A percentile compares a stretch with the other conserved stretches of the same genome.
phyloP scores from a whole-genome alignment of 2,329 filamentous ascomycete genomes.

The Phialemoniopsis sp. region DNA sequence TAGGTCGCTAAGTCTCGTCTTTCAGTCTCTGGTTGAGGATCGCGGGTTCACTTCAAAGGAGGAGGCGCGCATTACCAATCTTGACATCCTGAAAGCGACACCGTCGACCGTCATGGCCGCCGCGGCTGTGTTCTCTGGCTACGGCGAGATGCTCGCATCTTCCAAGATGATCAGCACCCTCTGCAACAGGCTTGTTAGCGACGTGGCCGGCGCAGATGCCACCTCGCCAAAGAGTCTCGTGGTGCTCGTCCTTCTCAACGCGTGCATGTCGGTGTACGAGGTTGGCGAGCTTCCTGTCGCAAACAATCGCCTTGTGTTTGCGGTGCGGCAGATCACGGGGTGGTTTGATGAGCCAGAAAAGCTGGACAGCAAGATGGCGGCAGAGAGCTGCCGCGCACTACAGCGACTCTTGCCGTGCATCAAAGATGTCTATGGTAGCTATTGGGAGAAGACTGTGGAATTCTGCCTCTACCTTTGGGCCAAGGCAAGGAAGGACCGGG shows the following conservation, averaged over 20 bases:
- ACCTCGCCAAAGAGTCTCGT: constrained; percentile 35
- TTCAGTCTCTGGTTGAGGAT: constrained; percentile 40
- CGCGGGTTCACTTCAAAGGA: constrained; percentile 39
- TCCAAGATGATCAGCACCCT: constrained; percentile 48
- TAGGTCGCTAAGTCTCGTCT: constrained; percentile 43
- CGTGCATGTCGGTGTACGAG: constrained; percentile 48
- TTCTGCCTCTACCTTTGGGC: constrained; percentile 57
- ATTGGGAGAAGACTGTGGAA: constrained; percentile 69
- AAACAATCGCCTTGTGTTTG: constrained; percentile 72
- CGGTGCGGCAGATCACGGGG: constrained; percentile 71
- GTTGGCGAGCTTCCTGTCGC: constrained; percentile 50
- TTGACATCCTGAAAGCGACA: constrained; percentile 41
- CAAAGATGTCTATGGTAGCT: constrained; percentile 78
- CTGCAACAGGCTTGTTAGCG: constrained; percentile 57
- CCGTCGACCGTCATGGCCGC: constrained; percentile 42
- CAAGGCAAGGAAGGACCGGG: constrained; percentile 31
- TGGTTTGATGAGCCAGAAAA: constrained; percentile 57
- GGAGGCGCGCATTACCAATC: constrained; percentile 42
- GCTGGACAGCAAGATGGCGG: constrained; percentile 36
- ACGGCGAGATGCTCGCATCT: constrained; percentile 43
- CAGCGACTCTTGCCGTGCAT: constrained; percentile 66
- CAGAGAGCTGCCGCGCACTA: constrained; percentile 53
- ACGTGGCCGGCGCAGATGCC: constrained; percentile 45
- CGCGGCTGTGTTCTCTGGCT: constrained; percentile 45
- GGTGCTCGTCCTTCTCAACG: constrained; percentile 49